Evolutionary conservation across 208 protist species (phyloP).

Genomic region (Crithidia brevicula): DNA sequence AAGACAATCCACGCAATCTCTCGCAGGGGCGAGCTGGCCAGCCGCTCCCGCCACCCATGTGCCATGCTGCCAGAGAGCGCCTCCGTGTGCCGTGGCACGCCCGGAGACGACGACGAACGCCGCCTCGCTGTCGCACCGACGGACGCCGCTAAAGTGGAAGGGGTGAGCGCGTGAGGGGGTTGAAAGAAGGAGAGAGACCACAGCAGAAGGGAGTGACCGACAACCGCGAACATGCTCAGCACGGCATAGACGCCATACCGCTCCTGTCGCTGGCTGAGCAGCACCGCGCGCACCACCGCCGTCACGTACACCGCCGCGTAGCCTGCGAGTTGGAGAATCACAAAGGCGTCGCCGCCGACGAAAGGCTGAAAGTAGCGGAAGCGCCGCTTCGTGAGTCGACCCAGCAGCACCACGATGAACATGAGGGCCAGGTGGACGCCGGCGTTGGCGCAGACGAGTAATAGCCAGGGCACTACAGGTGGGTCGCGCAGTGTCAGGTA

Average conservation of each 20-base stretch:
- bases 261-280: conserved; percentile 26
- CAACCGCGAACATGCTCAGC: conserved; percentile 47
- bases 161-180: conserved; percentile 8
- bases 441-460: conserved; percentile 39
- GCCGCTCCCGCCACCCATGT: conserved; percentile 30
- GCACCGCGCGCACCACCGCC: conserved; percentile 41
- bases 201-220: conserved; percentile 55
- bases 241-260: conserved; percentile 67
- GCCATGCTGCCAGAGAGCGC: not conserved
- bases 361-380: conserved; percentile 81
- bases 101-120: too few relatives aligned
- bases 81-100: not conserved
- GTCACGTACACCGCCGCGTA: conserved; percentile 42
- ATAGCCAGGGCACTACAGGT: conserved; percentile 46
- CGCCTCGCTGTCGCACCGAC: too few relatives aligned
- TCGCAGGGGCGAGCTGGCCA: conserved; percentile 9
- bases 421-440: conserved; percentile 43
- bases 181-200: conserved; percentile 71
- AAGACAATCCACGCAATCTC: conserved; percentile 42
- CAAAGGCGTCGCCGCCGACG: conserved; percentile 63
- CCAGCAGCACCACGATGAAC: conserved; percentile 42
- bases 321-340: conserved; percentile 66
- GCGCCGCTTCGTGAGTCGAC: conserved; percentile 33
- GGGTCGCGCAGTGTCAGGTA: conserved; percentile 20
- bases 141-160: not conserved